These are phyloP conservation scores for Patellifolia procumbens DNA, from an alignment of 179 eudicot species.

Conservation along the genomic window DNA sequence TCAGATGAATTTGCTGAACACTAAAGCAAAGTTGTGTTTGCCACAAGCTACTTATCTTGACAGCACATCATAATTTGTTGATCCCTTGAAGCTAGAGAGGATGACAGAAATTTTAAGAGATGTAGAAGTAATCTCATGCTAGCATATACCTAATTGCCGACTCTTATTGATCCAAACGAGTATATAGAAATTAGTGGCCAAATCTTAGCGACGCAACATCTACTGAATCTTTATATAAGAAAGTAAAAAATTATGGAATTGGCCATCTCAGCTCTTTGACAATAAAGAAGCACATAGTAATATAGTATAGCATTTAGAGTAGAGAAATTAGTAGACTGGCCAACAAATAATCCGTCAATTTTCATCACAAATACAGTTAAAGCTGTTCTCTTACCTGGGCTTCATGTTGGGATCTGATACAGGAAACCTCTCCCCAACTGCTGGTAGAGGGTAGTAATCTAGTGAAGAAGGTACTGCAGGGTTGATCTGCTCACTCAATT, in stretches of 20 bases:
- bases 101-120: not conserved
- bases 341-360: not conserved
- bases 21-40: not conserved
- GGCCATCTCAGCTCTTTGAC: not conserved
- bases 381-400: constrained; percentile 55
- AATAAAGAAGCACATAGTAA: not conserved
- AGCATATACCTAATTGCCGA: not conserved
- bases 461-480: constrained; percentile 62
- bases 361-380: not conserved
- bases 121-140: not conserved
- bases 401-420: constrained; percentile 76
- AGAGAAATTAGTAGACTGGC: not conserved
- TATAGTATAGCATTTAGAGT: not conserved
- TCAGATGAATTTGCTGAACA: not conserved
- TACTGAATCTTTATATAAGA: not conserved
- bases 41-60: not conserved
- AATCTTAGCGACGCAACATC: not conserved
- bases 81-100: not conserved
- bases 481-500: constrained; percentile 70
- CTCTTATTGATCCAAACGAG: not conserved
- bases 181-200: not conserved
- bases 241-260: not conserved
- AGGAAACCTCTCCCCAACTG: constrained; percentile 91
- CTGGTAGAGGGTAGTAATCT: constrained; percentile 82
- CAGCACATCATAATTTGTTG: not conserved